A percentile compares a stretch with the other conserved stretches of the same genome.
phyloP scores from a whole-genome alignment of 441 rosid species.

The Geranium incanum region DNA sequence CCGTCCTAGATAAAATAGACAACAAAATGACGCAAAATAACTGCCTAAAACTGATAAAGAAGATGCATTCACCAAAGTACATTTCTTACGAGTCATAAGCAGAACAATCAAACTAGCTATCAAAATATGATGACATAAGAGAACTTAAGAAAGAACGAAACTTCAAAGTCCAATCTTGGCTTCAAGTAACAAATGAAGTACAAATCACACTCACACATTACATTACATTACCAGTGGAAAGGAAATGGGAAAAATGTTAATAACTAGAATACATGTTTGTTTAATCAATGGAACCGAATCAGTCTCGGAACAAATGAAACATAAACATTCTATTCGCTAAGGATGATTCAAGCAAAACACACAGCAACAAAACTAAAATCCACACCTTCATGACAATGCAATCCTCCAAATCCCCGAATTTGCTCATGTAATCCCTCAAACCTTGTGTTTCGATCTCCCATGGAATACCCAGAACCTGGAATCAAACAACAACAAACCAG shows the following conservation, averaged over 20 bases:
- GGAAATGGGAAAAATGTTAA: neutral
- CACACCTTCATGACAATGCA: constrained; percentile 94
- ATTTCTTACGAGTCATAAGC: neutral
- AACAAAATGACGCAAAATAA: no score
- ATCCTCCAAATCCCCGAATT: constrained; percentile 87
- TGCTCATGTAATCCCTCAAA: constrained; percentile 79
- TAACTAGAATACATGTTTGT: no score
- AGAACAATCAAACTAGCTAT: neutral
- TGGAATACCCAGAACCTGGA: constrained; percentile 85
- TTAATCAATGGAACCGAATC: neutral
- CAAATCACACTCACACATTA: no score
- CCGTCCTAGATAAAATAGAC: no score
- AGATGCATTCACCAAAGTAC: neutral
- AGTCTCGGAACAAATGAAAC: neutral
- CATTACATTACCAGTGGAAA: no score
- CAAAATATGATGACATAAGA: no score
- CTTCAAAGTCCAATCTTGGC: no score
- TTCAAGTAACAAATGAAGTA: no score
- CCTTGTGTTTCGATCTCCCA: constrained; percentile 95
- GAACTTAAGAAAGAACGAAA: neutral
- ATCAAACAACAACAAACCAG: constrained; percentile 9
- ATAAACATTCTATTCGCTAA: no score
- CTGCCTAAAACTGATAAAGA: no score
- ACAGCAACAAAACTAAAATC: no score
- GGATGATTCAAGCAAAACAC: no score